These are phyloP conservation scores for Purpureocillium takamizusanense DNA, from an alignment of 2,329 filamentous ascomycete genomes.

Conservation along the genomic window DNA sequence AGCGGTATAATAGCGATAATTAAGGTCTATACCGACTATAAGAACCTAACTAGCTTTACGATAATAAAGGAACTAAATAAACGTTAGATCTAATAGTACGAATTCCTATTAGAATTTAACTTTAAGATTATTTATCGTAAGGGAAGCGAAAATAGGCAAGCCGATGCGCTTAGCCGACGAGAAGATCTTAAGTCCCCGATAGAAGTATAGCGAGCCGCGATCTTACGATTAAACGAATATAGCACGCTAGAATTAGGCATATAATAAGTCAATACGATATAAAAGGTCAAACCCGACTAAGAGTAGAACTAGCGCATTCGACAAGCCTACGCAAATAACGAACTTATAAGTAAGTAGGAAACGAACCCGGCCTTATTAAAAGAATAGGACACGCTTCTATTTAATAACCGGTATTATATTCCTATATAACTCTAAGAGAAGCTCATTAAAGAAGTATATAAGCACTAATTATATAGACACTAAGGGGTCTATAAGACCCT, in stretches of 20 bases:
- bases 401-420: neutral
- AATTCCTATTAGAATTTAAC: no score
- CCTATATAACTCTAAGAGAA: neutral
- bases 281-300: neutral
- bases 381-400: neutral
- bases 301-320: neutral
- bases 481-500: neutral
- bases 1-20: conserved; percentile 1
- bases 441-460: neutral
- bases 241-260: neutral
- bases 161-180: conserved; percentile 1
- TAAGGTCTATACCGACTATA: conserved; percentile 2
- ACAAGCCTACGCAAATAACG: no score
- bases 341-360: neutral
- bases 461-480: neutral
- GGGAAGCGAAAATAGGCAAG: conserved; percentile 7
- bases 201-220: neutral
- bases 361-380: neutral
- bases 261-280: neutral
- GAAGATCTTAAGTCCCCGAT: neutral
- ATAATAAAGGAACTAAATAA: no score
- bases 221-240: neutral
- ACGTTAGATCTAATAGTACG: no score
- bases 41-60: conserved; percentile 1
- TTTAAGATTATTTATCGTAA: conserved; percentile 8